Percentiles rank a stretch among this genome's conserved stretches.
Evolutionary conservation across 768 basidiomycete species (phyloP).

Genomic region (Baorangia bicolor): DNA sequence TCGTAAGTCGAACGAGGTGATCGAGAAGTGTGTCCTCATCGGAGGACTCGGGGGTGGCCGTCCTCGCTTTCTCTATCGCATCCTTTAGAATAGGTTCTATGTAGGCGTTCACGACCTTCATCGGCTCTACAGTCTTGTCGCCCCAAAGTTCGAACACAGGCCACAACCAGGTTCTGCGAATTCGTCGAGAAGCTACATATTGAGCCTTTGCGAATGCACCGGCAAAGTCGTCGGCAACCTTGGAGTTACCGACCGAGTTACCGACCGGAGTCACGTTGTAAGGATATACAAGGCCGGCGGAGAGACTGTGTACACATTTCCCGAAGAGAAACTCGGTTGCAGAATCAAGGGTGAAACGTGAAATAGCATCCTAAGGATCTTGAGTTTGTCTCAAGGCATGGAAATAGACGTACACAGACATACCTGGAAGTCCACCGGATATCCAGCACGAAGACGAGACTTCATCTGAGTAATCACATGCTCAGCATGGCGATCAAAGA

Average conservation of each 20-base stretch:
- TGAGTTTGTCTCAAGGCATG: background rate
- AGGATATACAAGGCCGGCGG: conserved; percentile 52
- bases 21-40: conserved; percentile 55
- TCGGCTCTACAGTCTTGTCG: conserved; percentile 47
- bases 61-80: conserved; percentile 45
- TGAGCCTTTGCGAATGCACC: conserved; percentile 51
- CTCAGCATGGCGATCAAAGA: conserved; percentile 57
- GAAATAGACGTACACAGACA: background rate
- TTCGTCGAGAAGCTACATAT: conserved; percentile 40
- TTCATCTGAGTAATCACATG: conserved; percentile 44
- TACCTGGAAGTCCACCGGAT: conserved; percentile 61
- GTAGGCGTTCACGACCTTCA: conserved; percentile 53
- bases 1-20: conserved; percentile 52
- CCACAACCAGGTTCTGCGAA: conserved; percentile 50
- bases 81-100: conserved; percentile 46
- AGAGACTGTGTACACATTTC: conserved; percentile 51
- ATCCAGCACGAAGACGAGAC: conserved; percentile 46
- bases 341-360: conserved; percentile 64
- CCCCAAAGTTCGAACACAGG: conserved; percentile 49
- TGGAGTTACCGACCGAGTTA: conserved; percentile 24
- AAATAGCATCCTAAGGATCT: conserved; percentile 48
- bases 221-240: conserved; percentile 44
- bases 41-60: conserved; percentile 21
- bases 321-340: conserved; percentile 69
- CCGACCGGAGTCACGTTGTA: conserved; percentile 33